Conservation (phyloP, 495 filamentous ascomycete genomes). For the Penicillium robsamsonii region DNA sequence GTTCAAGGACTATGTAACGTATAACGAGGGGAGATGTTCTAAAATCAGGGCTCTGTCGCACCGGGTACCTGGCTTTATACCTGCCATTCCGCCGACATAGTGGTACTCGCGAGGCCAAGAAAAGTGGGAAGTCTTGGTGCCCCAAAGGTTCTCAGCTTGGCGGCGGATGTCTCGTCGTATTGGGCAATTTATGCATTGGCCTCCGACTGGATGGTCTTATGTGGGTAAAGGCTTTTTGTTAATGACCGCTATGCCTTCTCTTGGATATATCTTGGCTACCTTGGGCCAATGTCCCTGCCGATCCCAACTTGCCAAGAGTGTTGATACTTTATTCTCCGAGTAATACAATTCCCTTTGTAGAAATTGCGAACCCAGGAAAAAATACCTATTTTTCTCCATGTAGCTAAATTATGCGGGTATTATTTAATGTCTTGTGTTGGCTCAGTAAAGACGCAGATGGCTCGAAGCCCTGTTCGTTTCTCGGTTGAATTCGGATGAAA, state of each 20-base stretch:
- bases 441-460: not conserved
- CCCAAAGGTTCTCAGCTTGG: constrained; percentile 24
- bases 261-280: not conserved
- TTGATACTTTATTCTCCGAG: not conserved
- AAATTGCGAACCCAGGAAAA: not conserved
- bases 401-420: not conserved
- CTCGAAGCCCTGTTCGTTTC: not conserved
- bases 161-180: not conserved
- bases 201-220: not conserved
- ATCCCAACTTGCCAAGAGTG: not conserved
- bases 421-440: not conserved
- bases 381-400: not conserved
- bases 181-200: not conserved
- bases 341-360: not conserved
- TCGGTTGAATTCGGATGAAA: not conserved
- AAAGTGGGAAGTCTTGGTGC: constrained; percentile 20
- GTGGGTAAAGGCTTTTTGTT: not conserved
- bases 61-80: not conserved
- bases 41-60: not conserved
- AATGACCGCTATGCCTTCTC: not conserved
- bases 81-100: not conserved
- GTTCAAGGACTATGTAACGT: not conserved
- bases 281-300: not conserved
- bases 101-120: constrained; percentile 14
- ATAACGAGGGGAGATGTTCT: not conserved